Percentiles rank a stretch among this genome's conserved stretches.
These are phyloP conservation scores for Taiozyma sp. DNA, from an alignment of 1,139 yeast genomes.

Conservation along the genomic window DNA sequence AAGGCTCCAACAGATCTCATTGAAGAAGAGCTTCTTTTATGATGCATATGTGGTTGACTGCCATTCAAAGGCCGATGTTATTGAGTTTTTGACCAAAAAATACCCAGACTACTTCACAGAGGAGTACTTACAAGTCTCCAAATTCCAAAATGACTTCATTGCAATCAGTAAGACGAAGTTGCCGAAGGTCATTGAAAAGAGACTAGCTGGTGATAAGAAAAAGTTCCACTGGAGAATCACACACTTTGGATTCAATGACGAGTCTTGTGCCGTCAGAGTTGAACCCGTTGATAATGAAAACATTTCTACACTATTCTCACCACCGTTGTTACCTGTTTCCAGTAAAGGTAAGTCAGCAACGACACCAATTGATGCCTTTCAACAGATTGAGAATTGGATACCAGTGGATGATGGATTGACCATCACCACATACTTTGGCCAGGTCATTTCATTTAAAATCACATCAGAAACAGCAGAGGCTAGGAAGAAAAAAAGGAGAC, in stretches of 20 bases:
- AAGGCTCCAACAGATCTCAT: slow-evolving; percentile 13
- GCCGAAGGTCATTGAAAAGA: slow-evolving; percentile 7
- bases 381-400: slow-evolving; percentile 13
- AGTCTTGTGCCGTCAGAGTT: slow-evolving; percentile 24
- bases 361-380: slow-evolving; percentile 11
- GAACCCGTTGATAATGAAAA: slow-evolving; percentile 13
- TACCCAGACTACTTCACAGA: slow-evolving; percentile 16
- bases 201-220: background rate
- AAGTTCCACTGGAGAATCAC: slow-evolving; percentile 22
- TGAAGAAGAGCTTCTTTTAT: slow-evolving; percentile 23
- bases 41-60: slow-evolving; percentile 24
- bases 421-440: slow-evolving; percentile 11
- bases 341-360: slow-evolving; percentile 8
- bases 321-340: slow-evolving; percentile 16
- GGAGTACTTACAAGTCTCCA: slow-evolving; percentile 8
- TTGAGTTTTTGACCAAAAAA: slow-evolving; percentile 10
- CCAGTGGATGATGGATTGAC: slow-evolving; percentile 6
- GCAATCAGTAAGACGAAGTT: slow-evolving; percentile 17
- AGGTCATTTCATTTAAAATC: slow-evolving; percentile 8
- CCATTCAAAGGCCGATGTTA: slow-evolving; percentile 17
- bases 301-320: slow-evolving; percentile 3
- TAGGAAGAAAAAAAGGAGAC: background rate
- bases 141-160: slow-evolving; percentile 19
- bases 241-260: slow-evolving; percentile 22
- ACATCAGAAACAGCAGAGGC: background rate